Conservation (phyloP, 2,329 filamentous ascomycete species). For the Ascochyta pisi region DNA sequence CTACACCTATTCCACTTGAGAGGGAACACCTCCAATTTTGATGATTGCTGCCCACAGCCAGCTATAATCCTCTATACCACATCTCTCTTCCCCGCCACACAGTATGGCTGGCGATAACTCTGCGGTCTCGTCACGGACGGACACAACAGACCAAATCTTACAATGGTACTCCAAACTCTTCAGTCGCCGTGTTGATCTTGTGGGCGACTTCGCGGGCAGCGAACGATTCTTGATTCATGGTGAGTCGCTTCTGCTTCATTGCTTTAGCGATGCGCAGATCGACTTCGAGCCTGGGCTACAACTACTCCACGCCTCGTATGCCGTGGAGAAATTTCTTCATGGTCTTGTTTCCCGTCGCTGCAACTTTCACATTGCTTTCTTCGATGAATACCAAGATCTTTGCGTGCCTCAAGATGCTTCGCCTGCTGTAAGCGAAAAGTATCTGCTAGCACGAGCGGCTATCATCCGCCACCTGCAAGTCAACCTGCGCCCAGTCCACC, state of each 20-base stretch:
- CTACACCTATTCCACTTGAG: conserved; percentile 10
- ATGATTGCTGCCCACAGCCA: conserved; percentile 15
- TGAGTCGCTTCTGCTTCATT: conserved; percentile 72
- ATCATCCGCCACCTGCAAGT: conserved; percentile 68
- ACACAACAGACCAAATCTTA: conserved; percentile 33
- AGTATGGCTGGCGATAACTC: conserved; percentile 32
- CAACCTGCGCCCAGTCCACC: conserved; percentile 50
- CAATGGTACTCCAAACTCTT: conserved; percentile 46
- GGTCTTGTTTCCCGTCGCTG: conserved; percentile 69
- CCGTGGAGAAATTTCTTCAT: conserved; percentile 70
- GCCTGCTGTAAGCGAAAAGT: conserved; percentile 56
- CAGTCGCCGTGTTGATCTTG: conserved; percentile 57
- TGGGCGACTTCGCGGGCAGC: conserved; percentile 77
- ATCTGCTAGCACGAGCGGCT: conserved; percentile 66
- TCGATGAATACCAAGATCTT: conserved; percentile 62
- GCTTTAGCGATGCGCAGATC: conserved; percentile 66
- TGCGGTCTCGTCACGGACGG: conserved; percentile 20
- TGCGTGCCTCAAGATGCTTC: conserved; percentile 60
- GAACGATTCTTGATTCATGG: conserved; percentile 77
- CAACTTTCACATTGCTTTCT: conserved; percentile 75
- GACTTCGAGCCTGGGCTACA: conserved; percentile 73
- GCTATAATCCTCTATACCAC: conserved; percentile 6
- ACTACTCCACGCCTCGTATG: conserved; percentile 72
- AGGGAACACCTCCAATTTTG: conserved; percentile 10
- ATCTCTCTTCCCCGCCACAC: conserved; percentile 6